phyloP scores from a whole-genome alignment of 1,284 basidiomycete species.

The Exobasidium cylindrosporum region DNA sequence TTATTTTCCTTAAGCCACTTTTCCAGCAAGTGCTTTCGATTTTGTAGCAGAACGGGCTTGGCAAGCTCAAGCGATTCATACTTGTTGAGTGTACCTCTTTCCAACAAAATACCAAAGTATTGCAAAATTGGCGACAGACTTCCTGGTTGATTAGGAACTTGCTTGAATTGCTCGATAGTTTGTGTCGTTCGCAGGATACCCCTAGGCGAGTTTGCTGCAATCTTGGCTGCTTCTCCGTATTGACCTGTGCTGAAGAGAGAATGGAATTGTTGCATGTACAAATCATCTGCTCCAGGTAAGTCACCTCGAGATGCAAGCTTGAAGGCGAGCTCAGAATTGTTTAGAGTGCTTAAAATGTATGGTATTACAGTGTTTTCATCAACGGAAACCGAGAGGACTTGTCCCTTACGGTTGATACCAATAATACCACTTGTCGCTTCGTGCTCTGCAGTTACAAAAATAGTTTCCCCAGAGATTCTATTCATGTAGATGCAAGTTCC shows the following conservation, averaged over 20 bases:
- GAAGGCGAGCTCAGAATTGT: constrained; percentile 97
- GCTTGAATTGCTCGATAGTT: constrained; percentile 98
- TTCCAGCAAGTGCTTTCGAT: constrained; percentile 93
- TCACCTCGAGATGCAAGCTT: constrained; percentile 96
- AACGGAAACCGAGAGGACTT: constrained; percentile 93
- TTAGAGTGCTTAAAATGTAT: constrained; percentile 87
- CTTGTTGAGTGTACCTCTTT: constrained; percentile 97
- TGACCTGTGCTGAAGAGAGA: constrained; percentile 85
- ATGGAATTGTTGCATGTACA: constrained; percentile 94
- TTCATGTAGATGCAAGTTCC: constrained; percentile 99
- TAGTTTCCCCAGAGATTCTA: constrained; percentile 98
- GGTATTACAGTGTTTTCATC: constrained; percentile 96
- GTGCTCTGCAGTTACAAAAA: constrained; percentile 97
- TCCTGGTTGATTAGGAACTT: constrained; percentile 82
- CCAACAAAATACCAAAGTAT: constrained; percentile 95
- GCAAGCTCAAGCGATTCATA: constrained; percentile 94
- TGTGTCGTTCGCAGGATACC: constrained; percentile 92
- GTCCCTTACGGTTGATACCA: constrained; percentile 98
- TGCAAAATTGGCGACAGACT: constrained; percentile 94
- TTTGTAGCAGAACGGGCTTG: constrained; percentile 91
- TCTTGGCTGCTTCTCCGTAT: constrained; percentile 93
- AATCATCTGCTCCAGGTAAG: constrained; percentile 93
- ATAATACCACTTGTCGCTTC: constrained; percentile 93
- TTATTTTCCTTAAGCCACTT: constrained; percentile 99
- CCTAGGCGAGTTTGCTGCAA: constrained; percentile 94